Conservation (phyloP, 441 rosid genomes). For the Mallotus repandus region DNA sequence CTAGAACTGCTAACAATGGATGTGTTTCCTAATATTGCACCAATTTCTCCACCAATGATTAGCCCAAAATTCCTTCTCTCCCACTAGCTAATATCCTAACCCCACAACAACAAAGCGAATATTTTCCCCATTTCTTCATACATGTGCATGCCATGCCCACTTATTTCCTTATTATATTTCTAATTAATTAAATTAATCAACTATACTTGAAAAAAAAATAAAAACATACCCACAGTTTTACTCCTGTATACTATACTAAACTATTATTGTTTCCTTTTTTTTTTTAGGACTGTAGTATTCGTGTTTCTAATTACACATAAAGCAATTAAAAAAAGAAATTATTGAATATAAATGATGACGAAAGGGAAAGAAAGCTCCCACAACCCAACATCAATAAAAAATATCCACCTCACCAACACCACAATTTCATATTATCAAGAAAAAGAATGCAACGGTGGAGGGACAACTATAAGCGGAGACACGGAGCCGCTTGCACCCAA, state of each 20-base stretch:
- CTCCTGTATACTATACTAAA: neutral
- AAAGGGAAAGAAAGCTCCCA: slow-evolving; percentile 13
- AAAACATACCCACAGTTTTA: neutral
- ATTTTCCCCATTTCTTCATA: slow-evolving; percentile 9
- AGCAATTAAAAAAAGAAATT: too few species aligned
- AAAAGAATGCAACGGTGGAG: slow-evolving; percentile 54
- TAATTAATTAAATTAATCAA: neutral
- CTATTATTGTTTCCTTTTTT: neutral
- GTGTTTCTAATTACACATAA: too few species aligned
- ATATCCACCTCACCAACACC: slow-evolving; percentile 19
- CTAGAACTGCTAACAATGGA: slow-evolving; percentile 9
- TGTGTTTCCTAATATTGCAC: slow-evolving; percentile 32
- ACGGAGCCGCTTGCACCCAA: slow-evolving; percentile 83
- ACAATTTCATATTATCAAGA: neutral
- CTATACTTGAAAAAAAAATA: neutral
- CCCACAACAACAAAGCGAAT: slow-evolving; percentile 17
- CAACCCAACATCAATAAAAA: neutral
- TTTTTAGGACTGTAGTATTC: too few species aligned
- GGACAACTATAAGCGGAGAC: slow-evolving; percentile 79
- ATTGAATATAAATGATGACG: neutral
- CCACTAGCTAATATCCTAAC: slow-evolving; percentile 14
- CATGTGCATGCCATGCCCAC: slow-evolving; percentile 27
- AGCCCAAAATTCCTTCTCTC: slow-evolving; percentile 7
- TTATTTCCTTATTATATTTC: neutral
- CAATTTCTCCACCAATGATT: slow-evolving; percentile 26